phyloP scores from a whole-genome alignment of 179 eudicot genomes.

The Gypsophila paniculata region DNA sequence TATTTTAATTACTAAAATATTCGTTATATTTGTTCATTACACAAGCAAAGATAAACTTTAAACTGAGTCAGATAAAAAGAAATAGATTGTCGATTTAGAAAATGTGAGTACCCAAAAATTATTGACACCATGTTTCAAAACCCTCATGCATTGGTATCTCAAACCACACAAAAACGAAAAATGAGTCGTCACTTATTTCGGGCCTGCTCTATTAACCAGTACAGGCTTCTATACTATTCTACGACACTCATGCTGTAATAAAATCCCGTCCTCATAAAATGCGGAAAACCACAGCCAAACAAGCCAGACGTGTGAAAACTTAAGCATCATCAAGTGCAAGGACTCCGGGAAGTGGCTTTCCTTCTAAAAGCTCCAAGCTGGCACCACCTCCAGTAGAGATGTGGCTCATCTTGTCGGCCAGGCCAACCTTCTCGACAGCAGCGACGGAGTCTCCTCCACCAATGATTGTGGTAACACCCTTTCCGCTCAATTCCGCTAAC shows the following conservation, averaged over 20 bases:
- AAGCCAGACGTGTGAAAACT: slow-evolving; percentile 1
- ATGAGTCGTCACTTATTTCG: slow-evolving; percentile 5
- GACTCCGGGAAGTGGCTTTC: slow-evolving; percentile 78
- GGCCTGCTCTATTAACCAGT: slow-evolving; percentile 13
- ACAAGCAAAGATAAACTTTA: no score
- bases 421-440: slow-evolving; percentile 81
- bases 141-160: background rate
- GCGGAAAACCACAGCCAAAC: background rate
- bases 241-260: background rate
- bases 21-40: no score
- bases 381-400: slow-evolving; percentile 92
- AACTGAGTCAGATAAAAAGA: no score
- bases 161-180: background rate
- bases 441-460: slow-evolving; percentile 92
- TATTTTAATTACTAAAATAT: no score
- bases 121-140: background rate
- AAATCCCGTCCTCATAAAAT: background rate
- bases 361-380: slow-evolving; percentile 85
- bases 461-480: slow-evolving; percentile 74
- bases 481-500: slow-evolving; percentile 61
- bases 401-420: slow-evolving; percentile 83
- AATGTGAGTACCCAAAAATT: background rate
- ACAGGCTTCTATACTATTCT: background rate
- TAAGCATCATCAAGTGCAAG: slow-evolving; percentile 78
- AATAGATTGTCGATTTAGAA: background rate